Evolutionary conservation across 169 alveolate species (phyloP), one percentile per base, ranked within the genome.

Genomic region (Babesia gibsoni): DNA sequence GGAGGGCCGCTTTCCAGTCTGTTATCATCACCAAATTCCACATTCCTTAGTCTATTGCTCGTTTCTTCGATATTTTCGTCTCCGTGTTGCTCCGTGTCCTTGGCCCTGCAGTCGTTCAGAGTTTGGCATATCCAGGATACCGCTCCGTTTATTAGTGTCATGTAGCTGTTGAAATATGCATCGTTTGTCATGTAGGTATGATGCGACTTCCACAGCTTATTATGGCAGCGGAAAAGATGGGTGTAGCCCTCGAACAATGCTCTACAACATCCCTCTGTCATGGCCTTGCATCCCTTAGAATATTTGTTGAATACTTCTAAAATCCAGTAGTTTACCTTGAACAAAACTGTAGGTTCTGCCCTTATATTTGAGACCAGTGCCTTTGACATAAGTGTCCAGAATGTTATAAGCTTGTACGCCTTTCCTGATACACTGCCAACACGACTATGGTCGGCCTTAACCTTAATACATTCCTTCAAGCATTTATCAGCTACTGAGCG

Each of bases 191-290:
- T 30, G 5, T 10, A 30, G 5, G 72, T 25, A 35, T 46, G 41
- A 46, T 69, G 54, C 8, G 27, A 32, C 39, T 69, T 52, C 81
- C 70, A 69, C 30, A 69, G 49, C 36, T 58, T 69, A 29, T 69
- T 69, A 22, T 69, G 61, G 27, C 53, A 58, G 18, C 20, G 25
- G 65, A 69, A 69, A 12, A 69, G 25, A 41, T 53, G 57, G 14
- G 42, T 32, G 42, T 69, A 69, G 22, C 81, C 68, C 52, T 69
- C 74, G 23, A 49, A 69, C 27, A 69, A 35, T 22, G 39, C 64
- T n/a, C 58, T 10, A 25, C 53, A 58, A 50, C 69, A 53, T 3
- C 64, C 61, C 18, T 46, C 61, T 3, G 81, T 7, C 3, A 69
- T 56, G 2, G 35, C 25, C 50, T 56, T 69, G 58, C 39, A 46